phyloP scores from a whole-genome alignment of 257 asterid species.

The Rubia yunnanensis region DNA sequence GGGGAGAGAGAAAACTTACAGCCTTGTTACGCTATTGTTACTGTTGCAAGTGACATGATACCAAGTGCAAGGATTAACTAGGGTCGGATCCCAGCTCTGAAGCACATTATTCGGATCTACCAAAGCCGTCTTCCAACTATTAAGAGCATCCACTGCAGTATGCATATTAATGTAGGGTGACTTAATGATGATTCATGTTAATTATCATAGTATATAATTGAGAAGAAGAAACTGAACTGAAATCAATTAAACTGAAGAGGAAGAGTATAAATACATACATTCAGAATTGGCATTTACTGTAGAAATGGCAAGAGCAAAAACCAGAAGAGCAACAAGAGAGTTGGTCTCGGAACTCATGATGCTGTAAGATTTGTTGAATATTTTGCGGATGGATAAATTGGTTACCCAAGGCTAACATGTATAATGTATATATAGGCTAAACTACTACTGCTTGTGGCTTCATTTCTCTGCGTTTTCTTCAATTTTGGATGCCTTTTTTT shows the following conservation, averaged over 20 bases:
- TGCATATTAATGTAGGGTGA: background rate
- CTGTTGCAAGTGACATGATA: background rate
- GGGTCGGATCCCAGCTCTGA: conserved; percentile 1
- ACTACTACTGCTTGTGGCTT: too few relatives aligned
- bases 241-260: too few relatives aligned
- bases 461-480: too few relatives aligned
- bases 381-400: too few relatives aligned
- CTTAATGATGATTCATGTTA: too few relatives aligned
- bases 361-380: background rate
- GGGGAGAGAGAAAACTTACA: background rate
- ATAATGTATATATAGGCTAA: too few relatives aligned
- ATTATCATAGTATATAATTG: too few relatives aligned
- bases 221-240: background rate
- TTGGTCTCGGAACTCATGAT: background rate
- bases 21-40: background rate
- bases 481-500: too few relatives aligned
- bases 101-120: background rate
- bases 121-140: background rate
- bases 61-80: background rate
- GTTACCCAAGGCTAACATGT: background rate
- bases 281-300: background rate
- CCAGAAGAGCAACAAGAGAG: background rate
- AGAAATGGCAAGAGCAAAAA: background rate
- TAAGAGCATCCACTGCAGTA: background rate
- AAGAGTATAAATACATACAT: background rate